Base-by-base conservation (phyloP, 2,329 filamentous ascomycete genomes). In the Talaromyces marneffei region DNA sequence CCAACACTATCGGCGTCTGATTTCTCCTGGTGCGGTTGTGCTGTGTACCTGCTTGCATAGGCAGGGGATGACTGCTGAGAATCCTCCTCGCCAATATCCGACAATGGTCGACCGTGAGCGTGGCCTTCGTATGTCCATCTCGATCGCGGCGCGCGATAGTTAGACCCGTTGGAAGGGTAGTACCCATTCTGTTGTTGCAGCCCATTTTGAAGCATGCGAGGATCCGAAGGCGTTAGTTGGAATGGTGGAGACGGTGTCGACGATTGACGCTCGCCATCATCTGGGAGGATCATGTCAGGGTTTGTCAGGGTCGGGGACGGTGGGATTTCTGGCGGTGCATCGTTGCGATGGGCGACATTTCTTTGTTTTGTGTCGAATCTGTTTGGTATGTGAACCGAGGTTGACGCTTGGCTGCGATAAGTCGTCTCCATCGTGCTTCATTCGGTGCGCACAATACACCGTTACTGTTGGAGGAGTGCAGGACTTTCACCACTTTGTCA, bases 251-350 rank as follows among this genome's bases (percentile, higher is more conserved):
- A 83, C 76, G 73, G 79, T 73, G 74, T 79, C 66, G 72, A 83
- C 72, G 73, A 71, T 66, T 75, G 70, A 66, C 74, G 74, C 63
- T 75, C 73, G 65, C 81, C 82, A 66, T 86, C 84, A 70, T 87
- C 86, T 63, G 92, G 92, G 57, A 97, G 79, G 69, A 97, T 96
- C 91, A 96, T 92, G 74, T 96, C 92, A 57, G 92, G 91, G 74
- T 96, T 95, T 60, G 91, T 95, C 69, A 97, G 80, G 2, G 92
- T 96, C 52, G 92, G 92, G 63, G 91, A 95, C 12, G 85, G 86
- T 65, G 89, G 87, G 46, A 70, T 52, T 39, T 64, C 62, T 6
- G 33, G 25, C 25, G 59, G 55, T 54, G 61, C 57, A 44, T 63
- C 61, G 6, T 33, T 46, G 42, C 52, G 61, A 25, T 60, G 27